Conservation (phyloP, 495 filamentous ascomycete species). For the Pyrenula massariospora region DNA sequence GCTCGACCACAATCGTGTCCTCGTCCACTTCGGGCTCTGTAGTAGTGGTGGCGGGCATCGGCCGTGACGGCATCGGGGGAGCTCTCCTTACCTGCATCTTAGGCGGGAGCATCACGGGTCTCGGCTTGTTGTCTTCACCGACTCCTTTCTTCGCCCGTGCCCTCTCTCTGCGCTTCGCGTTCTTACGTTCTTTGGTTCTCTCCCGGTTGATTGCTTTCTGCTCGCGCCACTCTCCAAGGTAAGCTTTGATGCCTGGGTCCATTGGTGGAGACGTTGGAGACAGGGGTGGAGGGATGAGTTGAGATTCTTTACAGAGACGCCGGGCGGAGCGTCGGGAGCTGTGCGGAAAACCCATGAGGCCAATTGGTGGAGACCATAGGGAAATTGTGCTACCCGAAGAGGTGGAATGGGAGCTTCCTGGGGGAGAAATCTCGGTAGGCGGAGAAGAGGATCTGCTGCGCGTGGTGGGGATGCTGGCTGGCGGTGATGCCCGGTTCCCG, state of each 20-base stretch:
- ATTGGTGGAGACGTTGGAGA: not conserved
- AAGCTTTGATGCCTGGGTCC: not conserved
- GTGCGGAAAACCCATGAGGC: not conserved
- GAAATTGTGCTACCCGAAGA: not conserved
- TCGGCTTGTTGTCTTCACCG: not conserved
- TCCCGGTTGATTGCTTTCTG: not conserved
- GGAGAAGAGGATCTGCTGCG: not conserved
- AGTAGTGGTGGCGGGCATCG: not conserved
- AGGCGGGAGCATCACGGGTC: not conserved
- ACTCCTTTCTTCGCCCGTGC: not conserved
- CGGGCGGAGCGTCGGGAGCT: not conserved
- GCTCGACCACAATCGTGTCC: not conserved
- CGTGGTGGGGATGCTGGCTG: not conserved
- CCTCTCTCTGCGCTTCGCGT: not conserved
- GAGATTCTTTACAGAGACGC: not conserved
- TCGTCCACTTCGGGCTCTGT: not conserved
- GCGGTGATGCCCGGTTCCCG: not conserved
- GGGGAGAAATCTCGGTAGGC: not conserved
- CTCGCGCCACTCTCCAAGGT: not conserved
- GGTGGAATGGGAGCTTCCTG: not conserved
- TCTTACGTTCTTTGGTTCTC: not conserved
- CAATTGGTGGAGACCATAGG: not conserved
- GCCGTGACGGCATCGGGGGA: not conserved
- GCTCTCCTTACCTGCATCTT: not conserved
- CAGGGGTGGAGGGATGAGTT: not conserved